Evolutionary conservation across 2,329 filamentous ascomycete genomes (phyloP).

Genomic region (Xylariaceae sp.): DNA sequence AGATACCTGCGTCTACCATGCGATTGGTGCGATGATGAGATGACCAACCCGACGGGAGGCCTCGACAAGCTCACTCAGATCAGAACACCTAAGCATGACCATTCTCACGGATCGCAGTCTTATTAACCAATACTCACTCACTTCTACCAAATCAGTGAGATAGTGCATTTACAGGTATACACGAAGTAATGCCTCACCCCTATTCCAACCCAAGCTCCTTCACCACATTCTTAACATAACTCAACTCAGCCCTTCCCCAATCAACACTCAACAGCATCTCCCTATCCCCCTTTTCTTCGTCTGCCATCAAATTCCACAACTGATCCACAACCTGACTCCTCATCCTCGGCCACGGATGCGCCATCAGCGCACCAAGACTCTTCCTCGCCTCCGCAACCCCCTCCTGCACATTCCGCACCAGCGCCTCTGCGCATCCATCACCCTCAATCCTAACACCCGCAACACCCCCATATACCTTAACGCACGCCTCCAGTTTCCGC

Average conservation of each 20-base stretch:
- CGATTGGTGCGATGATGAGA: no score
- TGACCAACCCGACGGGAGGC: no score
- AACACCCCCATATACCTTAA: slow-evolving; percentile 73
- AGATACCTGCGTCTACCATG: no score
- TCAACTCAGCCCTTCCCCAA: slow-evolving; percentile 52
- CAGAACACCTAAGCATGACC: no score
- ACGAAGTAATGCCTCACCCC: not conserved
- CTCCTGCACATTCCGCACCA: slow-evolving; percentile 33
- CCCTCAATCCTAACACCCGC: slow-evolving; percentile 32
- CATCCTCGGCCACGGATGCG: slow-evolving; percentile 78
- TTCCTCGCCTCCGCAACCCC: slow-evolving; percentile 52
- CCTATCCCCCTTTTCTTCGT: slow-evolving; percentile 5
- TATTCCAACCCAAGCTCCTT: slow-evolving; percentile 39
- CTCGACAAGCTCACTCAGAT: no score
- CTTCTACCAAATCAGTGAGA: no score
- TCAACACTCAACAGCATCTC: slow-evolving; percentile 47
- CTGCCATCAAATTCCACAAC: slow-evolving; percentile 44
- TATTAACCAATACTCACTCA: no score
- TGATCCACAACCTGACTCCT: slow-evolving; percentile 55
- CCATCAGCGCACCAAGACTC: slow-evolving; percentile 66
- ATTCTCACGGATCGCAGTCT: no score
- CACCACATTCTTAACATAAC: slow-evolving; percentile 39
- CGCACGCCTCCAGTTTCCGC: slow-evolving; percentile 71
- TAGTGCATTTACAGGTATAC: no score
- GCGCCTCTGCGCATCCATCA: slow-evolving; percentile 8